phyloP scores from a whole-genome alignment of 768 basidiomycete species.

The Tylopilus sp. region DNA sequence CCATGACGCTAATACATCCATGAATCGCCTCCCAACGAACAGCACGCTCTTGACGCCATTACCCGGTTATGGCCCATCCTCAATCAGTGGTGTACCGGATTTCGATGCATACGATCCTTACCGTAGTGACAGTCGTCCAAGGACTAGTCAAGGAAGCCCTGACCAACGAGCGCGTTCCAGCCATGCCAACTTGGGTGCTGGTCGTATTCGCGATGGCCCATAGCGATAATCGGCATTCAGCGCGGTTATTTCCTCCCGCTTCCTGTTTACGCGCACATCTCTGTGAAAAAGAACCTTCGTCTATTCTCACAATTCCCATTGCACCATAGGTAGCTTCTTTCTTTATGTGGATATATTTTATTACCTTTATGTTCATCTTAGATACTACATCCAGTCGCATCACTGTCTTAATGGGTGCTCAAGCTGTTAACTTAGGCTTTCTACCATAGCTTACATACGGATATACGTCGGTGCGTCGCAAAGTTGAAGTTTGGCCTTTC shows the following conservation, averaged over 20 bases:
- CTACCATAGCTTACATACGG: constrained; percentile 10
- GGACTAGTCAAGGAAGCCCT: constrained; percentile 36
- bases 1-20: constrained; percentile 22
- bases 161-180: constrained; percentile 23
- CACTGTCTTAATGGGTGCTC: constrained; percentile 12
- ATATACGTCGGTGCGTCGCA: neutral
- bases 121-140: constrained; percentile 38
- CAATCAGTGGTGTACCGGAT: constrained; percentile 24
- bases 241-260: neutral
- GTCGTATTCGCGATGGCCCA: constrained; percentile 9
- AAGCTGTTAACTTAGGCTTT: constrained; percentile 10
- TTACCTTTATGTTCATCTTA: constrained; percentile 22
- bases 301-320: constrained; percentile 7
- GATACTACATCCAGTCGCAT: constrained; percentile 15
- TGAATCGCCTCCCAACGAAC: constrained; percentile 52
- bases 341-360: constrained; percentile 29
- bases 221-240: constrained; percentile 1
- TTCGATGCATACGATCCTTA: constrained; percentile 30
- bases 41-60: constrained; percentile 74
- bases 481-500: neutral
- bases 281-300: constrained; percentile 7
- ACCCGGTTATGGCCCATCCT: constrained; percentile 49
- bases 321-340: constrained; percentile 16
- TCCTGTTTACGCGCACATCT: constrained; percentile 1
- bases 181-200: constrained; percentile 11